These are phyloP conservation scores for Trametes cingulata DNA, from an alignment of 768 basidiomycete genomes.

Conservation along the genomic window DNA sequence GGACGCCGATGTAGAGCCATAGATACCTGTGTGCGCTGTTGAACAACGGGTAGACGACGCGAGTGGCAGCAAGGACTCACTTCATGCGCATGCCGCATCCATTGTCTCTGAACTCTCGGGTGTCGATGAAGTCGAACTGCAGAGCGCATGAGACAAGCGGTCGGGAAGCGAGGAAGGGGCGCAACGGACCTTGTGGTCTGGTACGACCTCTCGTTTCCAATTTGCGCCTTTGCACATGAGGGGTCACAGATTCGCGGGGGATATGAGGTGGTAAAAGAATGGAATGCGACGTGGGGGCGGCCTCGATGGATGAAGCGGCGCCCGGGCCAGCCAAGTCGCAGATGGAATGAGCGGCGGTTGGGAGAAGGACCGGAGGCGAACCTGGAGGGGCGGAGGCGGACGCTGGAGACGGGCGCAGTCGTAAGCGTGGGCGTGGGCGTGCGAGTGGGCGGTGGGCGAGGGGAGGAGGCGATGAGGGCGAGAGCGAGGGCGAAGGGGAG, in stretches of 20 bases:
- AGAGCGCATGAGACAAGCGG: neutral
- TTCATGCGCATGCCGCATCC: slow-evolving; percentile 84
- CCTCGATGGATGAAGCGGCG: slow-evolving; percentile 22
- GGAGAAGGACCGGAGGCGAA: slow-evolving; percentile 24
- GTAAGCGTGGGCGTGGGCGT: neutral
- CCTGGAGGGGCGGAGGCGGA: slow-evolving; percentile 17
- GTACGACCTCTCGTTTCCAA: slow-evolving; percentile 98
- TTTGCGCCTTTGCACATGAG: slow-evolving; percentile 73
- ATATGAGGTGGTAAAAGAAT: slow-evolving; percentile 16
- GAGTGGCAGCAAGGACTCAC: slow-evolving; percentile 40
- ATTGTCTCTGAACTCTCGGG: slow-evolving; percentile 88
- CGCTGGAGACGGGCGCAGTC: neutral
- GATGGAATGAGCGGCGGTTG: slow-evolving; percentile 22
- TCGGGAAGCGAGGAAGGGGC: neutral
- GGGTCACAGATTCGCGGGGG: slow-evolving; percentile 22
- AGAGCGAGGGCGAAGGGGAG: neutral
- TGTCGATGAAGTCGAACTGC: slow-evolving; percentile 97
- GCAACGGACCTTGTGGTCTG: slow-evolving; percentile 87
- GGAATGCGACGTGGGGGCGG: slow-evolving; percentile 28
- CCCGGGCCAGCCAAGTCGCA: slow-evolving; percentile 29
- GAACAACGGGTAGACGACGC: neutral
- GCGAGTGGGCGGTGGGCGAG: neutral
- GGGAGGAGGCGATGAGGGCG: slow-evolving; percentile 19
- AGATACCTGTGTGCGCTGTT: slow-evolving; percentile 62
- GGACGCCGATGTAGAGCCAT: slow-evolving; percentile 88